phyloP scores from a whole-genome alignment of 1,139 yeast species.

The Chernovozyma aurita region DNA sequence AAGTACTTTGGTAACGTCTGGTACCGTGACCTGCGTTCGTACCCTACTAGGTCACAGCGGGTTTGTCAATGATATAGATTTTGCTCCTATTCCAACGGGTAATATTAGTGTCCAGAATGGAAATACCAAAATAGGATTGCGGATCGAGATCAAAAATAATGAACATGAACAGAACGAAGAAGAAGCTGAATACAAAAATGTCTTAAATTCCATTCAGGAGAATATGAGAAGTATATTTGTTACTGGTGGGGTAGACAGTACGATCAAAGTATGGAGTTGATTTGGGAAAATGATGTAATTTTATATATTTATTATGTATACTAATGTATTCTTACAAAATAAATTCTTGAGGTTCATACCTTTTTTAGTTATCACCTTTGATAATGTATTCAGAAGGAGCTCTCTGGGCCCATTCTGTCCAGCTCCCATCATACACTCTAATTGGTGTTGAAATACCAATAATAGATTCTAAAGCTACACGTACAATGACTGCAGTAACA shows the following conservation, averaged over 20 bases:
- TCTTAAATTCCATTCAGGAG: slow-evolving; percentile 26
- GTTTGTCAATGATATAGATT: slow-evolving; percentile 61
- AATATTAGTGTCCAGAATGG: slow-evolving; percentile 12
- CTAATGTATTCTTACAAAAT: neutral
- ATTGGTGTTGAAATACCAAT: slow-evolving; percentile 63
- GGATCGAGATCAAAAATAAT: too few species aligned
- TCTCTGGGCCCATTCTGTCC: slow-evolving; percentile 69
- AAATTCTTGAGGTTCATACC: neutral
- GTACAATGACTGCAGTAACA: slow-evolving; percentile 83
- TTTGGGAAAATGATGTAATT: neutral
- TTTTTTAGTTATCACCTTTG: slow-evolving; percentile 14
- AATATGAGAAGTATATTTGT: slow-evolving; percentile 54
- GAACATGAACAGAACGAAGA: too few species aligned
- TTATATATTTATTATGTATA: slow-evolving; percentile 2
- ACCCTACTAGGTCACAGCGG: slow-evolving; percentile 67
- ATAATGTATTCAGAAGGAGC: slow-evolving; percentile 34
- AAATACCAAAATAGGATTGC: slow-evolving; percentile 6
- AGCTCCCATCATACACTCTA: slow-evolving; percentile 86
- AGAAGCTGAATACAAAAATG: slow-evolving; percentile 12
- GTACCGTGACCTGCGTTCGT: slow-evolving; percentile 43
- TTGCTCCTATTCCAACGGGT: slow-evolving; percentile 43
- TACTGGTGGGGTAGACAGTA: slow-evolving; percentile 58
- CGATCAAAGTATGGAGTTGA: slow-evolving; percentile 50
- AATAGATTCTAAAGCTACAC: slow-evolving; percentile 40
- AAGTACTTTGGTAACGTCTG: slow-evolving; percentile 32